These are phyloP conservation scores for Trichosporon sp. DNA, from an alignment of 1,284 basidiomycete species.

Conservation along the genomic window DNA sequence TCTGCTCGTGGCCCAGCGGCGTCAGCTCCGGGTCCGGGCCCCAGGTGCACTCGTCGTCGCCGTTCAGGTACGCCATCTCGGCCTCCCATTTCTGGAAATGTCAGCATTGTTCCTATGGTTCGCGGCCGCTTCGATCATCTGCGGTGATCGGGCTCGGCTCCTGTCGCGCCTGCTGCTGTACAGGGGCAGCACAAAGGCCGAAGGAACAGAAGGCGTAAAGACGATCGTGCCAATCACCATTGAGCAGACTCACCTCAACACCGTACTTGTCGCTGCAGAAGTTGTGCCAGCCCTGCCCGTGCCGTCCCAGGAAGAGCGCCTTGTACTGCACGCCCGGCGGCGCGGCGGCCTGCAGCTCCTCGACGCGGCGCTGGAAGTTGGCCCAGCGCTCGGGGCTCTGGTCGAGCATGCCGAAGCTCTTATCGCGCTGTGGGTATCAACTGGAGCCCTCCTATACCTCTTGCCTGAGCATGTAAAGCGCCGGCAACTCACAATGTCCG, in stretches of 20 bases:
- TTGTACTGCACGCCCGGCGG: constrained; percentile 43
- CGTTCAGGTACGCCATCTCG: constrained; percentile 65
- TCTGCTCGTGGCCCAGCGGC: constrained; percentile 62
- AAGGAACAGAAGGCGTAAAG: not conserved
- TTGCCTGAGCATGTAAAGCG: not conserved
- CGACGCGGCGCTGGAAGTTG: constrained; percentile 34
- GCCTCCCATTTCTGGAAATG: constrained; percentile 48
- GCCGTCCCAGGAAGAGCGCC: constrained; percentile 46
- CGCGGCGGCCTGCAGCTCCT: constrained; percentile 35
- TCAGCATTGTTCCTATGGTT: not conserved
- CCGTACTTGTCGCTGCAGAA: constrained; percentile 68
- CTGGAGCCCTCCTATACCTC: not conserved
- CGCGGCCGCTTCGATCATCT: not conserved
- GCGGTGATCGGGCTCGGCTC: too few species aligned
- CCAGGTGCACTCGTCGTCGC: constrained; percentile 70
- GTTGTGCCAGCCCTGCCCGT: constrained; percentile 50
- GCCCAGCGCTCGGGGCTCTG: constrained; percentile 38
- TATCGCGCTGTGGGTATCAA: constrained; percentile 25
- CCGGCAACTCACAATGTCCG: constrained; percentile 34
- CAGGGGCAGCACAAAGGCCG: not conserved
- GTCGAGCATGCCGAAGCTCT: constrained; percentile 45
- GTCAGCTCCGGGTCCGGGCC: constrained; percentile 78
- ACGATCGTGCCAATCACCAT: too few species aligned
- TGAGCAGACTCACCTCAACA: constrained; percentile 53
- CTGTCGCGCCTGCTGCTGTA: too few species aligned